Evolutionary conservation across 75 land plant genomes (phyloP), one percentile per base, ranked within the genome.

Genomic region (Larix kaempferi): DNA sequence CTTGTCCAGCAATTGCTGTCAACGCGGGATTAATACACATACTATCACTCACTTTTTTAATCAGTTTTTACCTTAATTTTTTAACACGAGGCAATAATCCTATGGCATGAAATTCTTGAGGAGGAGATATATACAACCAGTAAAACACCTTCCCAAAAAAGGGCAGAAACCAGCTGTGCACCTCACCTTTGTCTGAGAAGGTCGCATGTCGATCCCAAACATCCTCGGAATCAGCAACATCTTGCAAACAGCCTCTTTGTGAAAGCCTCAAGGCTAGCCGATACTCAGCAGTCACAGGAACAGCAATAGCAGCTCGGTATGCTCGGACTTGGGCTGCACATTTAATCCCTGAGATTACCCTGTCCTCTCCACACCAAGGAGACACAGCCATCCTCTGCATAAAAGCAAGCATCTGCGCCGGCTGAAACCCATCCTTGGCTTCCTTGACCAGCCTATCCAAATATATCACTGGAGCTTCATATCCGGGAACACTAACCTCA

Each of bases 401-500:
- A 72, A 88, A 92, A 19, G 79, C 59, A 60, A 92, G 79, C 35
- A 73, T 74, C 62, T 86, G 84, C 1, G 6, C 16, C 3, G 92
- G 91, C 55, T 67, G 57, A 78, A 90, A 90, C 25, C 49, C 64
- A 16, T 83, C 84, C 59, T 88, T 81, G 0, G 86, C 81, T 59
- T 78, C 79, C 62, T 73, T 67, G 60, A 92, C 87, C 56, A 79
- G 86, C 59, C 35, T 71, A 5, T 33, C 74, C 4, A 84, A 80
- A 77, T 88, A 86, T 71, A 84, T 54, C 11, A 75, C 85, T 11
- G 81, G 81, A 33, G 80, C 56, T 57, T 85, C 87, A 81, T 77
- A 86, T 44, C 80, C 86, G 14, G 67, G 74, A 21, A 90, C 86
- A 63, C 76, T 86, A 25, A 89, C 90, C 22, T 62, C 76, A 77